phyloP scores from a whole-genome alignment of 2,329 filamentous ascomycete species.

The Epichloe gansuensis region DNA sequence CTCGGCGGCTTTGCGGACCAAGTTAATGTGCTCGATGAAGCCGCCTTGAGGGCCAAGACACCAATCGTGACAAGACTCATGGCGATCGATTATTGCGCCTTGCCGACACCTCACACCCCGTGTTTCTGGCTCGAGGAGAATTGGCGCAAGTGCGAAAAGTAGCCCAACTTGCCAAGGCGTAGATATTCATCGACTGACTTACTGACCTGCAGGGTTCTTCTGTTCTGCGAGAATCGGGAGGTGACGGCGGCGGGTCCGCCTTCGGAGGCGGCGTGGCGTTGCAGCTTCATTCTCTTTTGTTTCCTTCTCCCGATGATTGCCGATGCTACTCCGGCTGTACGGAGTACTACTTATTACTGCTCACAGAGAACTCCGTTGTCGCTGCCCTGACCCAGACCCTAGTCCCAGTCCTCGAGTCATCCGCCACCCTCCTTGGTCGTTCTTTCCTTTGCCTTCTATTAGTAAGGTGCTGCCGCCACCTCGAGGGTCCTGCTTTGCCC shows the following conservation, averaged over 20 bases:
- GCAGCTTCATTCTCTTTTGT: background rate
- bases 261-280: slow-evolving; percentile 2
- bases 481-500: background rate
- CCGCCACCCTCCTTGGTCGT: background rate
- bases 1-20: slow-evolving; percentile 58
- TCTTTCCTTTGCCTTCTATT: background rate
- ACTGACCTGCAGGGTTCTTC: background rate
- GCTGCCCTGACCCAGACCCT: background rate
- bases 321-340: background rate
- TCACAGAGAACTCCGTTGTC: slow-evolving; percentile 3
- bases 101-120: too few species aligned
- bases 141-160: too few species aligned
- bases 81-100: slow-evolving; percentile 10
- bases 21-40: slow-evolving; percentile 75
- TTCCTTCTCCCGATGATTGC: slow-evolving; percentile 9
- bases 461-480: background rate
- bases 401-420: background rate
- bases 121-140: too few species aligned
- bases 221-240: background rate
- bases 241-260: slow-evolving; percentile 3
- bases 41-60: slow-evolving; percentile 78
- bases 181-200: too few species aligned
- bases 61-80: slow-evolving; percentile 36
- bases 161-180: too few species aligned
- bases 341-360: background rate